Evolutionary conservation across 2,329 filamentous ascomycete genomes (phyloP).

Genomic region (Fusarium udum): DNA sequence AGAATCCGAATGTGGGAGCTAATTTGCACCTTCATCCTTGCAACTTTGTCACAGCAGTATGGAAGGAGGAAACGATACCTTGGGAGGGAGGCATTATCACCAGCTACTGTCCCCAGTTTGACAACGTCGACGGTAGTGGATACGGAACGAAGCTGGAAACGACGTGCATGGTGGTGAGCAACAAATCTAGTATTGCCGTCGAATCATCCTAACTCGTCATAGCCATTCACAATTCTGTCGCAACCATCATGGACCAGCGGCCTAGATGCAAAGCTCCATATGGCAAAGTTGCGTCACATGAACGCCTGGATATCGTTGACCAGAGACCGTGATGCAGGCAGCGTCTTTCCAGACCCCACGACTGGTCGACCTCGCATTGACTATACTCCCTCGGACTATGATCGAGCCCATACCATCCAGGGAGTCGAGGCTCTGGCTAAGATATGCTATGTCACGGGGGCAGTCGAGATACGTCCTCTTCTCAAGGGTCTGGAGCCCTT

Average conservation of each 20-base stretch:
- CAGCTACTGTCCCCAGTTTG: constrained; percentile 77
- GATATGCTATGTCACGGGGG: constrained; percentile 81
- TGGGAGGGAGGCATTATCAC: constrained; percentile 85
- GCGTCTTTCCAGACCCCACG: constrained; percentile 75
- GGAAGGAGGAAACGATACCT: constrained; percentile 73
- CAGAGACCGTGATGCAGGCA: constrained; percentile 79
- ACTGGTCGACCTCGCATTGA: constrained; percentile 72
- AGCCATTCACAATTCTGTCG: constrained; percentile 72
- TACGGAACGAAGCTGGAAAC: constrained; percentile 87
- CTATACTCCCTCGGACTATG: constrained; percentile 77
- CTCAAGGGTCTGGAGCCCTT: constrained; percentile 73
- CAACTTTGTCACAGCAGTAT: constrained; percentile 67
- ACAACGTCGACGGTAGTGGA: constrained; percentile 81
- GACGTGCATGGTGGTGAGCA: constrained; percentile 71
- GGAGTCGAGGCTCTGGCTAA: constrained; percentile 77
- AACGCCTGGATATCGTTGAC: constrained; percentile 77
- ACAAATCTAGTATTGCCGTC: background rate
- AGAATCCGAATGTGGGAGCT: constrained; percentile 82
- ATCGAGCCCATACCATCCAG: constrained; percentile 76
- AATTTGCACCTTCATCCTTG: constrained; percentile 87
- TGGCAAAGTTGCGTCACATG: constrained; percentile 74
- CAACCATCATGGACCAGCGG: constrained; percentile 73
- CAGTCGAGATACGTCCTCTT: constrained; percentile 77
- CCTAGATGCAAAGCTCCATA: constrained; percentile 76
- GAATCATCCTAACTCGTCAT: constrained; percentile 27